These are phyloP conservation scores for Talaromyces sp. DNA, from an alignment of 2,329 filamentous ascomycete species.

Conservation along the genomic window DNA sequence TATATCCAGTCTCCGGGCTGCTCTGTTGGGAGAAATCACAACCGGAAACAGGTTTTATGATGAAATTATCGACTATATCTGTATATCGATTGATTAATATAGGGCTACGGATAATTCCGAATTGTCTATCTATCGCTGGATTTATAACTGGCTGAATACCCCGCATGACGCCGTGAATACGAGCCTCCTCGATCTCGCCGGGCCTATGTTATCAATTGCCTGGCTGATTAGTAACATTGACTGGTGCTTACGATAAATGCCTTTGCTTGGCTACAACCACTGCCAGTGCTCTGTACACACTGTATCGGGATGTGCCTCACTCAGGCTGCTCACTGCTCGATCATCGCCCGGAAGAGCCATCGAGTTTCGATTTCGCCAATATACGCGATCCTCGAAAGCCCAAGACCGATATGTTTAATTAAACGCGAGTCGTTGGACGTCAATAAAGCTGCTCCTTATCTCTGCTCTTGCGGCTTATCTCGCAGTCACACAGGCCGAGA, in stretches of 20 bases:
- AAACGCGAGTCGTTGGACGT: background rate
- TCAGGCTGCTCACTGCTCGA: background rate
- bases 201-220: background rate
- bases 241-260: background rate
- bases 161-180: background rate
- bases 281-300: background rate
- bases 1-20: background rate
- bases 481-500: background rate
- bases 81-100: background rate
- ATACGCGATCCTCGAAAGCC: background rate
- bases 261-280: background rate
- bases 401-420: background rate
- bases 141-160: background rate
- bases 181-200: background rate
- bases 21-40: background rate
- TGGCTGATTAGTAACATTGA: background rate
- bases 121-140: background rate
- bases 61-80: background rate
- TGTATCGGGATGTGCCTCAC: background rate
- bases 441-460: background rate
- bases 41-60: background rate
- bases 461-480: background rate
- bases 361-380: background rate
- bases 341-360: background rate
- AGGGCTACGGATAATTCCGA: no score